Evolutionary conservation across 768 basidiomycete species (phyloP), one percentile per base, ranked within the genome.

Genomic region (Leucosporidium yakuticum): DNA sequence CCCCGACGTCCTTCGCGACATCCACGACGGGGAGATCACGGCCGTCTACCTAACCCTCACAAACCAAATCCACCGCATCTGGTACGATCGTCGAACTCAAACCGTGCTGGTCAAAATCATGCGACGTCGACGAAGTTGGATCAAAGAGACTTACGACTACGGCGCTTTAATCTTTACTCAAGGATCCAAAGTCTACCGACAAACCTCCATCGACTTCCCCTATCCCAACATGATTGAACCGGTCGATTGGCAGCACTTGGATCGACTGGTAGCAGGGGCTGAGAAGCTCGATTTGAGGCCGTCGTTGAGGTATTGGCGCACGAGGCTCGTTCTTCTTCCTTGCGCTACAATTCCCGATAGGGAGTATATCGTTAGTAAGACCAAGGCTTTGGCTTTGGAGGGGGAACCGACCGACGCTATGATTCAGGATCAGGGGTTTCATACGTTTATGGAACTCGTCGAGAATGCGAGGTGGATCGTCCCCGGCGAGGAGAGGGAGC

Each of bases 41-140:
- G 47, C 92, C 1, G 87, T 96, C 11, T 98, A 89, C 80, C 83
- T 98, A 63, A 91, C 91, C 73, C 93, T 94, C 85, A 88, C 88
- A 77, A 95, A 97, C 77, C 91, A 95, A 79, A 91, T 98, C 53
- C 95, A 98, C 78, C 83, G 88, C 31, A 87, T 99, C 69, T 87
- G 88, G 51, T 98, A 93, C 75, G 90, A 88, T 55, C 75, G 76
- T 32, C 74, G 76, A 6, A 89, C 90, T n/a, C 89, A 93, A 74
- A 84, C 86, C 21, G 90, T 98, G 68, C 88, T 91, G 74, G 91
- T 97, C 23, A 84, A 87, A 73, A 83, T 91, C 50, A 92, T 91
- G 76, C 88, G 91, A 32, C 84, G 92, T 31, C 83, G 88, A 70
- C 59, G 77, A 8, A 61, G 82, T 80, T 66, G 85, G 83, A 62